Evolutionary conservation across 805 yeast species (phyloP).

Genomic region (Yarrowia keelungensis): DNA sequence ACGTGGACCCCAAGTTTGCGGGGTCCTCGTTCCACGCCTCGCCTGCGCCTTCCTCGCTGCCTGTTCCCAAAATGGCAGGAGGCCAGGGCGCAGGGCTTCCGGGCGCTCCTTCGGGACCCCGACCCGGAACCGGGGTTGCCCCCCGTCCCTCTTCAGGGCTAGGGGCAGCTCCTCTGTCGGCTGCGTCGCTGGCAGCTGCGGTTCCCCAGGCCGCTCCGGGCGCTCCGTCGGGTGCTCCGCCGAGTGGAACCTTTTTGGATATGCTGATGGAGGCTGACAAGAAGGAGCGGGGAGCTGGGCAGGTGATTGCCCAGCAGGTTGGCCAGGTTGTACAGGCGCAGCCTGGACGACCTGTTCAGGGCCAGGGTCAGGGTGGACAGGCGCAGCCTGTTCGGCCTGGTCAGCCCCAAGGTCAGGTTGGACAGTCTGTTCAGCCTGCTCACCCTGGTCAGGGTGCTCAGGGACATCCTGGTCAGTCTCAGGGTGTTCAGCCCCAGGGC

Average conservation of each 20-base stretch:
- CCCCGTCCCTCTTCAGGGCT: conserved; percentile 3
- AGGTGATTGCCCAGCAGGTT: conserved; percentile 1
- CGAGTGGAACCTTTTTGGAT: conserved; percentile 10
- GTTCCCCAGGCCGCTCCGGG: neutral
- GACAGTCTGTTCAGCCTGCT: neutral
- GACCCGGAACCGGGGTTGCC: neutral
- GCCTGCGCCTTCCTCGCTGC: conserved; percentile 47
- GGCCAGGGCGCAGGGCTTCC: neutral
- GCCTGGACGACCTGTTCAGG: neutral
- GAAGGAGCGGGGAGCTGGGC: conserved; percentile 25
- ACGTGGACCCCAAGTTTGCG: conserved; percentile 42
- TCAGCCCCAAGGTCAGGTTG: neutral
- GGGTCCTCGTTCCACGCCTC: conserved; percentile 47
- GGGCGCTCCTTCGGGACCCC: neutral
- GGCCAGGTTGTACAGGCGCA: neutral
- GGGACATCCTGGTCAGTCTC: neutral
- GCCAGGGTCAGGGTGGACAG: neutral
- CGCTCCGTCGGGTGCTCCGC: conserved; percentile 4
- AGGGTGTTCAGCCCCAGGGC: neutral
- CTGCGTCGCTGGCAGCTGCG: neutral
- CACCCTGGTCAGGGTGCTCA: conserved; percentile 3
- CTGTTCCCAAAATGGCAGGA: conserved; percentile 42
- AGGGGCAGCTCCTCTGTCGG: conserved; percentile 2
- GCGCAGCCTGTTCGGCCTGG: neutral
- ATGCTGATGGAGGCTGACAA: conserved; percentile 36